Conservation (phyloP, 139 green algal species). For the Tetraselmis striata region DNA sequence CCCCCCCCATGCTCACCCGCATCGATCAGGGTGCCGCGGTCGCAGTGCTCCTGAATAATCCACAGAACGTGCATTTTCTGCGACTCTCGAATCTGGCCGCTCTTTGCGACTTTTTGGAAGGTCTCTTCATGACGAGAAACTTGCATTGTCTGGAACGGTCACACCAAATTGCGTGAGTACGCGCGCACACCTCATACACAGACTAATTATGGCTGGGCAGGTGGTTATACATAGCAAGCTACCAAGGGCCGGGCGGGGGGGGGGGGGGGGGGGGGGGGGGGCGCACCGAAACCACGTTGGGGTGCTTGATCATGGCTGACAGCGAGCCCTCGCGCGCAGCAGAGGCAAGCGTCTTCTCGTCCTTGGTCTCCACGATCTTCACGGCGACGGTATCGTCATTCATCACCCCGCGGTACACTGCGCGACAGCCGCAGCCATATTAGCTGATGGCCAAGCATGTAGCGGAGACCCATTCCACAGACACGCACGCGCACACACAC, state of each 20-base stretch:
- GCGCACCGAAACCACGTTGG: neutral
- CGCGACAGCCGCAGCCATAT: neutral
- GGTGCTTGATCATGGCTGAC: neutral
- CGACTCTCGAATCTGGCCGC: neutral
- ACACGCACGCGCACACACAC: no score
- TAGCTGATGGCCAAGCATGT: no score
- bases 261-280: no score
- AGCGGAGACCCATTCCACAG: no score
- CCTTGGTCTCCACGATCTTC: neutral
- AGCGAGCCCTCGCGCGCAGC: neutral
- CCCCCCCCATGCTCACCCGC: neutral
- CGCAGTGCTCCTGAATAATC: constrained; percentile 24
- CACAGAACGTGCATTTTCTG: constrained; percentile 4
- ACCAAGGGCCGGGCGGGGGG: no score
- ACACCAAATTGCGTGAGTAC: no score
- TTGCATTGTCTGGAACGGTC: neutral
- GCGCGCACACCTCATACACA: no score
- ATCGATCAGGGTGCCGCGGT: constrained; percentile 4
- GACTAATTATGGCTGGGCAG: no score
- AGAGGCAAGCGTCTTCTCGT: neutral
- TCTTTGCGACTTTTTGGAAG: neutral
- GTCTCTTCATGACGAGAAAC: neutral
- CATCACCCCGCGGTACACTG: neutral
- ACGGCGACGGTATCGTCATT: neutral
- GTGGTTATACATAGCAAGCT: no score